phyloP scores from a whole-genome alignment of 2,329 filamentous ascomycete genomes.

The Cladorrhinum sp. region DNA sequence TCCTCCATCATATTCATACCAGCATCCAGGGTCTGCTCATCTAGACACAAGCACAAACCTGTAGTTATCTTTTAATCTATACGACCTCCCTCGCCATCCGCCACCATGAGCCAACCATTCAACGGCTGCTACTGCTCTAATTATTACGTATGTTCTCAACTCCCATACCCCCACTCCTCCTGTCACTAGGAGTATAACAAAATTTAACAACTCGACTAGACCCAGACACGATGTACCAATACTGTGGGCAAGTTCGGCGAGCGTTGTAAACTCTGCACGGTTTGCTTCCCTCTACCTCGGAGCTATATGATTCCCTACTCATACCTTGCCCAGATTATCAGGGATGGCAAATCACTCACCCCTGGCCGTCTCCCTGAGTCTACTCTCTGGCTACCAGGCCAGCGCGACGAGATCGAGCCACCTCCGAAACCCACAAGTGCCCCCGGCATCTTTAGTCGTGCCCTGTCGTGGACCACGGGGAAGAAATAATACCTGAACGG shows the following conservation, averaged over 20 bases:
- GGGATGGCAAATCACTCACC: constrained; percentile 30
- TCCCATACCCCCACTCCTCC: background rate
- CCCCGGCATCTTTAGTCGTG: background rate
- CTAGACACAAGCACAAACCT: no score
- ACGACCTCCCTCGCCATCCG: background rate
- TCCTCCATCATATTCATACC: background rate
- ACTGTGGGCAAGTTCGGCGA: constrained; percentile 37
- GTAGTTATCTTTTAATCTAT: background rate
- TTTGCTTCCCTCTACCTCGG: constrained; percentile 22
- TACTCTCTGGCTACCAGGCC: constrained; percentile 15
- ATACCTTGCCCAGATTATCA: constrained; percentile 23
- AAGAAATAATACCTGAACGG: background rate
- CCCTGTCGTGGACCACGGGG: background rate
- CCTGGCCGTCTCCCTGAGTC: constrained; percentile 29
- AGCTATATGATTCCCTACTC: background rate
- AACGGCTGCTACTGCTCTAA: background rate
- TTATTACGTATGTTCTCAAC: background rate
- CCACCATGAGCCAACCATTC: background rate
- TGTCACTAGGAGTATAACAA: no score
- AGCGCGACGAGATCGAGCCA: background rate
- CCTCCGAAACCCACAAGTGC: background rate
- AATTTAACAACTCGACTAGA: background rate
- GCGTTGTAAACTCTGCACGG: constrained; percentile 36
- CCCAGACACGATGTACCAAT: constrained; percentile 36
- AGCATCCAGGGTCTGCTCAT: no score